Evolutionary conservation across 306 rosid species (phyloP), one percentile per base, ranked within the genome.

Genomic region (Lagenaria siceraria): DNA sequence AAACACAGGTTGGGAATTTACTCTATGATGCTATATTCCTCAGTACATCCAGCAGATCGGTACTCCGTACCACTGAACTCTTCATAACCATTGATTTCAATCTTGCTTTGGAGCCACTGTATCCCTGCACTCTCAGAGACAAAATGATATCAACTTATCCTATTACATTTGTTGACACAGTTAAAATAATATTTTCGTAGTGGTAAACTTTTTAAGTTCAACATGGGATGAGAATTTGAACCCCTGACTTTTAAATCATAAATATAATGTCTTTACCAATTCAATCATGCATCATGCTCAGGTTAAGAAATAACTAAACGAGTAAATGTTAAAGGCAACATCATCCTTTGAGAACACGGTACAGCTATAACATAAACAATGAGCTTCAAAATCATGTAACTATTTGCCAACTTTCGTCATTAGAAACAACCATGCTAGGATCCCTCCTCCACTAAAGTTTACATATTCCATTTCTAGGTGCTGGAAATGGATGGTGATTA

Each of bases 41-140:
- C 98, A 1, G 96, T 76, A 84, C 97, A 93, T 80, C 98, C 98
- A 78, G 97, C 96, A 78, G 97, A 93, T 15, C 91, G 96, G 85
- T 91, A 90, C 83, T 91, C 98, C 0, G 80, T 83, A 69, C 98
- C 97, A 51, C 98, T 88, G 77, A 80, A 93, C 87, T 93, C 98
- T 83, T 93, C 98, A 64, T 93, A 93, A 52, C 98, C 98, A 77
- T 88, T 80, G 83, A 85, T 76, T 61, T 91, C 92, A 83, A 93
- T 77, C 81, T 92, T 93, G 81, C 96, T 83, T 74, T 93, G 98
- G 79, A 93, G 97, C 97, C 97, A 93, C 19, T 87, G 98, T 54
- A 78, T 88, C 83, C 93, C 98, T 93, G 85, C 73, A 84, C 59
- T 42, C 29, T 46, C 46, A 49, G 4, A 46, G 35, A 77, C 0